phyloP scores from a whole-genome alignment of 305 asterid genomes.

The Salvia sclarea region DNA sequence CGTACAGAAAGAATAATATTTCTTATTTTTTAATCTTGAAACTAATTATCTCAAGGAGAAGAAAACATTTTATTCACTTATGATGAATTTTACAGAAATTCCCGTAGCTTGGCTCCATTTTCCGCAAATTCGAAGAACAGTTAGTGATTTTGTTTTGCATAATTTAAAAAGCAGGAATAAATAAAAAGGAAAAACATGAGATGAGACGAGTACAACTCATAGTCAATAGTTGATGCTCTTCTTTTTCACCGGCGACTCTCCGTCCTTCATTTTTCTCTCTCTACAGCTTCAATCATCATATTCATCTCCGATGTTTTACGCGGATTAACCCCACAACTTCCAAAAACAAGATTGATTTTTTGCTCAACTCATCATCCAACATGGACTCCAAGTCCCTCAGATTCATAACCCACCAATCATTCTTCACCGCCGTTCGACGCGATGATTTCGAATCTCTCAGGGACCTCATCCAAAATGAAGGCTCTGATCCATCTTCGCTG shows the following conservation, averaged over 20 bases:
- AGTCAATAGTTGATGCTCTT: too few species aligned
- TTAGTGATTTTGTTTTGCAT: too few species aligned
- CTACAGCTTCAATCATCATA: slow-evolving; percentile 1
- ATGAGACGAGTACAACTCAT: too few species aligned
- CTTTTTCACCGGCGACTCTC: slow-evolving; percentile 21
- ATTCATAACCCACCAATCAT: slow-evolving; percentile 87
- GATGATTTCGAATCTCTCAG: slow-evolving; percentile 65
- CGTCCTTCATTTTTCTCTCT: neutral
- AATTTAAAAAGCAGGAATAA: too few species aligned
- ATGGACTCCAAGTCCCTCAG: slow-evolving; percentile 82
- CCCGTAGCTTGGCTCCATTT: too few species aligned
- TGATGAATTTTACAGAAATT: too few species aligned
- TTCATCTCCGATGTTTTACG: neutral
- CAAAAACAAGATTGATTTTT: slow-evolving; percentile 22
- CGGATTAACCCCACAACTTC: neutral
- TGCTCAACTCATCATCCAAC: slow-evolving; percentile 17
- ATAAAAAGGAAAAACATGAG: too few species aligned
- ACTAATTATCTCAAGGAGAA: too few species aligned
- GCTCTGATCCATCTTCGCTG: slow-evolving; percentile 60
- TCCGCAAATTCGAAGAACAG: too few species aligned
- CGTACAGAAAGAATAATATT: too few species aligned
- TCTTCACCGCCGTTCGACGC: slow-evolving; percentile 73
- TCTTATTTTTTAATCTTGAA: too few species aligned
- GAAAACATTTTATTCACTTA: too few species aligned
- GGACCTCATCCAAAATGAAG: slow-evolving; percentile 55